Evolutionary conservation across 2,329 filamentous ascomycete genomes (phyloP).

Genomic region (Aureobasidium sp.): DNA sequence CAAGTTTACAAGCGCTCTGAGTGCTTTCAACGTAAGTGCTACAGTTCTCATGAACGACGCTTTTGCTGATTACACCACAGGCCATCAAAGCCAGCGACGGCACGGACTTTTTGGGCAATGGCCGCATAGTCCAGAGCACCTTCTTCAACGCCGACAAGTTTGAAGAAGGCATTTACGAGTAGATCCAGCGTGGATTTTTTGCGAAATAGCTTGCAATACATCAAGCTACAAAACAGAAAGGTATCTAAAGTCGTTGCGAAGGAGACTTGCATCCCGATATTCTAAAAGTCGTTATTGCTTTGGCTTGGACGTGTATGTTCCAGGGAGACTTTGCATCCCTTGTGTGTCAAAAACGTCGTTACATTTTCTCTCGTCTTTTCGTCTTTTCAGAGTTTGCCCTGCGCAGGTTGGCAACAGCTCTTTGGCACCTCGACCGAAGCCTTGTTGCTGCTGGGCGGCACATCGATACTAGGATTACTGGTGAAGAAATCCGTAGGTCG

Average conservation of each 20-base stretch:
- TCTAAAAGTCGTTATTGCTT: slow-evolving; percentile 2
- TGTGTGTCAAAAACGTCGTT: background rate
- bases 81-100: slow-evolving; percentile 87
- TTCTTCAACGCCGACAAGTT: slow-evolving; percentile 83
- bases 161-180: slow-evolving; percentile 55
- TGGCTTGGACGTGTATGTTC: background rate
- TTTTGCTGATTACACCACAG: slow-evolving; percentile 35
- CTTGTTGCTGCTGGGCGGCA: slow-evolving; percentile 33
- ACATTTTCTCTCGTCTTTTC: background rate
- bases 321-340: slow-evolving; percentile 1
- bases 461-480: slow-evolving; percentile 47
- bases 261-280: background rate
- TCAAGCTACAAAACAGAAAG: background rate
- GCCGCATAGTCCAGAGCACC: slow-evolving; percentile 57
- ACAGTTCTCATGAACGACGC: no score
- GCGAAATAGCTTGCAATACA: background rate
- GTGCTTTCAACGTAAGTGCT: slow-evolving; percentile 67
- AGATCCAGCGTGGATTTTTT: background rate
- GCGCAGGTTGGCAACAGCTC: slow-evolving; percentile 8
- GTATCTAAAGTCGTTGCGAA: slow-evolving; percentile 7
- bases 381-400: background rate
- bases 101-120: slow-evolving; percentile 80
- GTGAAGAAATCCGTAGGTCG: slow-evolving; percentile 49
- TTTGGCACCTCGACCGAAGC: slow-evolving; percentile 4
- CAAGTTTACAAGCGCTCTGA: slow-evolving; percentile 81